These are phyloP conservation scores for Candolleomyces efflorescens DNA, from an alignment of 768 basidiomycete species.

Conservation along the genomic window DNA sequence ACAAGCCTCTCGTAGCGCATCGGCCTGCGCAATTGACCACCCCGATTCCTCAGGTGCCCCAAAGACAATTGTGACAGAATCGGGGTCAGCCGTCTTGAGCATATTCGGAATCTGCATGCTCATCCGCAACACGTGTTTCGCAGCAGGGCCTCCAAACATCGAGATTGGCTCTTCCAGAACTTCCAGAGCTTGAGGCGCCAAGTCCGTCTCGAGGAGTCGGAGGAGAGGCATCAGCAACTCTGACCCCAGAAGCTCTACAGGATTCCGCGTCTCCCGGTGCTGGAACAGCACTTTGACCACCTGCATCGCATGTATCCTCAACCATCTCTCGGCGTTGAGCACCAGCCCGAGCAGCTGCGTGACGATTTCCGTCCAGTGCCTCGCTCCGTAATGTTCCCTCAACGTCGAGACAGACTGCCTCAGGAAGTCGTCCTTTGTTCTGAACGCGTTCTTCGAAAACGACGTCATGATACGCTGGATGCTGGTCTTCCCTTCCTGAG, in stretches of 20 bases:
- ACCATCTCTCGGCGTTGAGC: conserved; percentile 78
- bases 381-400: conserved; percentile 76
- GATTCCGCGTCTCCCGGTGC: conserved; percentile 72
- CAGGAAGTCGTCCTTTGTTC: conserved; percentile 91
- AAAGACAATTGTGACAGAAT: conserved; percentile 68
- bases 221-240: conserved; percentile 90
- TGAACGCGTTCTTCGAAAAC: conserved; percentile 82
- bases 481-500: conserved; percentile 65
- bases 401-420: conserved; percentile 83
- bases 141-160: conserved; percentile 71
- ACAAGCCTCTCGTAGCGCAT: conserved; percentile 56
- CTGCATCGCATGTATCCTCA: conserved; percentile 79
- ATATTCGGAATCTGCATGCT: conserved; percentile 66
- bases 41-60: conserved; percentile 80
- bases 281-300: conserved; percentile 87
- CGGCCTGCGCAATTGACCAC: conserved; percentile 78
- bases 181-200: conserved; percentile 81
- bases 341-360: conserved; percentile 84
- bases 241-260: conserved; percentile 70
- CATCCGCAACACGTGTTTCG: conserved; percentile 88
- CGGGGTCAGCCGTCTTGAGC: conserved; percentile 36
- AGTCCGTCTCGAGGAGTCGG: conserved; percentile 82
- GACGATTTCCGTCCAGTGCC: conserved; percentile 77
- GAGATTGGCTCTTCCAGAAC: conserved; percentile 90
- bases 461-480: conserved; percentile 87